Percentiles rank a stretch among this genome's conserved stretches.
phyloP scores from a whole-genome alignment of 2,329 filamentous ascomycete genomes.

The Pyricularia grisea region DNA sequence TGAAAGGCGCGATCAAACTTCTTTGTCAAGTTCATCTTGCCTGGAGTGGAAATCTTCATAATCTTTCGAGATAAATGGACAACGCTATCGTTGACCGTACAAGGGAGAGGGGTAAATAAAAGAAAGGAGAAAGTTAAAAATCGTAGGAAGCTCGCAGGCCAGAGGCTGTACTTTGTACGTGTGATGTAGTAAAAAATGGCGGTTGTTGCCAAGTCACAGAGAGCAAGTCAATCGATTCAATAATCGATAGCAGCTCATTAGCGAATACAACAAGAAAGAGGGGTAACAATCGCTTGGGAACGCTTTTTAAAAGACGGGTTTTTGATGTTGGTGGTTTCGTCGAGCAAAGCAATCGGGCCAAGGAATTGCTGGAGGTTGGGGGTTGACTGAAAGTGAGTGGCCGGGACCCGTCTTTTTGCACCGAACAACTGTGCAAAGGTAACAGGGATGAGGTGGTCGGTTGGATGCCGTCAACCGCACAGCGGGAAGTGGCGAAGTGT shows the following conservation, averaged over 20 bases:
- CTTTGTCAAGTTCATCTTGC: conserved; percentile 55
- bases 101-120: no score
- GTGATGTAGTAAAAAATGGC: background rate
- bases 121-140: background rate
- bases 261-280: background rate
- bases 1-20: conserved; percentile 94
- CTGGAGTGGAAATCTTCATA: background rate
- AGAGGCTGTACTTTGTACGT: background rate
- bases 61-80: background rate
- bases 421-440: background rate
- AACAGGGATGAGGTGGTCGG: background rate
- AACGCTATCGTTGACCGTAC: background rate
- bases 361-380: background rate
- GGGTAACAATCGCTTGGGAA: background rate
- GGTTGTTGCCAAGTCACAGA: background rate
- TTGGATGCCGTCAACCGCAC: background rate
- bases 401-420: background rate
- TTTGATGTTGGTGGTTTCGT: background rate
- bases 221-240: background rate
- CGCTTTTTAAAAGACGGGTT: background rate
- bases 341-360: background rate
- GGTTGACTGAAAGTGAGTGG: background rate
- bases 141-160: background rate
- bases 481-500: background rate
- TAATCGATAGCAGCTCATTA: background rate